phyloP scores from a whole-genome alignment of 2,329 filamentous ascomycete species.

The Teratosphaeriaceae sp. region DNA sequence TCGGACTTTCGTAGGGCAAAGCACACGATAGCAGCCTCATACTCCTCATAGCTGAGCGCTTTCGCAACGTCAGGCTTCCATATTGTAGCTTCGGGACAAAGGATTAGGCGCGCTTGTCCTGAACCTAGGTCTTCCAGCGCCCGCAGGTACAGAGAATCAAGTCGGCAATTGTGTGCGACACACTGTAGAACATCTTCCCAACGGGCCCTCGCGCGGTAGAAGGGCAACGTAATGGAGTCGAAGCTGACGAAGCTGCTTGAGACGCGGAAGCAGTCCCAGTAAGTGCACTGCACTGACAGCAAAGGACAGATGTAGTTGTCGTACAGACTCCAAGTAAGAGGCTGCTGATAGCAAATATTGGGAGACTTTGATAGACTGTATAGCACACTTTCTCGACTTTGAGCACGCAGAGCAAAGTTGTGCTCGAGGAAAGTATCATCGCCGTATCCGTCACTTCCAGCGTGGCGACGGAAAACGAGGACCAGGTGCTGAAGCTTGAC shows the following conservation, averaged over 20 bases:
- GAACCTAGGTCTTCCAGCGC: constrained; percentile 2
- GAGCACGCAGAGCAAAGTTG: background rate
- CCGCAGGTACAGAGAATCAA: constrained; percentile 1
- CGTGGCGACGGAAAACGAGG: constrained; percentile 1
- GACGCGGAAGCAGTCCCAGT: background rate
- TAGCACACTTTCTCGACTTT: background rate
- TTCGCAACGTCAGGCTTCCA: background rate
- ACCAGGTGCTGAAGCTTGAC: background rate
- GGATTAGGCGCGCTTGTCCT: constrained; percentile 1
- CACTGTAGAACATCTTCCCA: constrained; percentile 1
- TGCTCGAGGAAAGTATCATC: background rate
- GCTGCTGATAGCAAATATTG: background rate
- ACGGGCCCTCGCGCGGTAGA: background rate
- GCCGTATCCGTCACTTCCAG: background rate
- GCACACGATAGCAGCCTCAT: constrained; percentile 2
- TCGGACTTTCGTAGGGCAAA: constrained; percentile 3
- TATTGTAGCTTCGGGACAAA: constrained; percentile 1
- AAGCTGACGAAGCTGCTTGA: constrained; percentile 1
- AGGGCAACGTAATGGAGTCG: constrained; percentile 2
- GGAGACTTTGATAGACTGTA: background rate
- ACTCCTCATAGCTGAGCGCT: background rate
- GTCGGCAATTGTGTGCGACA: constrained; percentile 1
- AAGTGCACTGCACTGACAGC: constrained; percentile 1
- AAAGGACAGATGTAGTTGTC: constrained; percentile 4
- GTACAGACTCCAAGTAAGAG: background rate